These are phyloP conservation scores for Tylopilus intermedius DNA, from an alignment of 768 basidiomycete species.

Conservation along the genomic window DNA sequence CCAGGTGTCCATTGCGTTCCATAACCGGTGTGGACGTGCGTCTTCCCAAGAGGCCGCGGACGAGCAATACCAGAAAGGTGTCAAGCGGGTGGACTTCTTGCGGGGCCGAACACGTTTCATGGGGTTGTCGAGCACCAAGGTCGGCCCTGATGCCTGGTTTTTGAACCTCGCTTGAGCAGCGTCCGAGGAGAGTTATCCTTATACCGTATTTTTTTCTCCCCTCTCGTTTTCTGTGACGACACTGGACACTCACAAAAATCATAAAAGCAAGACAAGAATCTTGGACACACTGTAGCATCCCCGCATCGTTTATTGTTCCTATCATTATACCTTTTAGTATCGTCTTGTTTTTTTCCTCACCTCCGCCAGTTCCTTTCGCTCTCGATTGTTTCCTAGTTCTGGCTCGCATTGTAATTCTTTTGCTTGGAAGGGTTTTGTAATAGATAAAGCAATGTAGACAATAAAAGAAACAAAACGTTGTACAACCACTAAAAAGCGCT, in stretches of 20 bases:
- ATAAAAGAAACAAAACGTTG: slow-evolving; percentile 4
- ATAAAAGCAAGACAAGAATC: slow-evolving; percentile 10
- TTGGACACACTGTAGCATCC: slow-evolving; percentile 22
- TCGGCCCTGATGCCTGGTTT: slow-evolving; percentile 35
- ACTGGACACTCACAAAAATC: slow-evolving; percentile 18
- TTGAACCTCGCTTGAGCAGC: slow-evolving; percentile 26
- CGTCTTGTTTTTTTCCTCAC: no score
- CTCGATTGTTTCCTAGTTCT: background rate
- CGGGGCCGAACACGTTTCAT: slow-evolving; percentile 39
- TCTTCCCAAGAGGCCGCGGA: slow-evolving; percentile 28
- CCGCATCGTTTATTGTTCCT: slow-evolving; percentile 13
- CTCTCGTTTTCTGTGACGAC: background rate
- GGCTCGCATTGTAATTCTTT: background rate
- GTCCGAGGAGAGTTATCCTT: slow-evolving; percentile 17
- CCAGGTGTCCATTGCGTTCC: slow-evolving; percentile 41
- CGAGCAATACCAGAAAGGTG: slow-evolving; percentile 41
- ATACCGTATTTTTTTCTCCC: slow-evolving; percentile 18
- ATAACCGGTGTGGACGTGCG: slow-evolving; percentile 35
- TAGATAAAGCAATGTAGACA: slow-evolving; percentile 20
- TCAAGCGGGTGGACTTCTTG: slow-evolving; percentile 55
- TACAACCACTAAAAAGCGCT: background rate
- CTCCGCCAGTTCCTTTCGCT: background rate
- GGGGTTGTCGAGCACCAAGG: slow-evolving; percentile 39
- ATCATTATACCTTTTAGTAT: slow-evolving; percentile 23
- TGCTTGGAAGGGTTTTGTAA: slow-evolving; percentile 8